Evolutionary conservation across 768 basidiomycete species (phyloP), one percentile per base, ranked within the genome.

Genomic region (Podaxis sp.): DNA sequence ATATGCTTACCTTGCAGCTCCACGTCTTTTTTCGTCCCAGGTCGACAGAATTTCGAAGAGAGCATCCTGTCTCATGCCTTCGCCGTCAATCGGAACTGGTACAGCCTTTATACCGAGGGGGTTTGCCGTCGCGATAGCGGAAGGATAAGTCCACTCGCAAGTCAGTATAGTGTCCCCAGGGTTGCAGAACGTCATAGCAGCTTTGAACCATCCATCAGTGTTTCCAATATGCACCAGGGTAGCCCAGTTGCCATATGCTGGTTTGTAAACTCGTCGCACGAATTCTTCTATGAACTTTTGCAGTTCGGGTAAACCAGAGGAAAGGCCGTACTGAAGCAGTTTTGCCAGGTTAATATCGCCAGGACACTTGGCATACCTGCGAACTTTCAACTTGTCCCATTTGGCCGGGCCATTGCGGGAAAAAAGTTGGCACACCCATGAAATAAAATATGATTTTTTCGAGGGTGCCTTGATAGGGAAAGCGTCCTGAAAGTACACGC

Each of bases 81-180:
- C 70, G 3, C 75, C 79, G 67, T 95, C 92, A 79, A 91, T 86
- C 18, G 79, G 78, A 32, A 94, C 77, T 0, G 84, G 71, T 7
- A 87, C 77, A 11, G 83, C 71, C 37, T 71, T 69, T 42, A 88
- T 70, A 28, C 77, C 77, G 62, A 65, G 69, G 10, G 81, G 80
- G 7, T 47, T 50, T 69, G 76, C 73, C 18, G 71, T 55, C 9
- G 73, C 71, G 57, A 77, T 65, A 2, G 78, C 77, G 23, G 76
- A 84, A 1, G 91, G 87, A 68, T 92, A 95, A 0, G 89, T 84
- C 87, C 87, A 94, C 68, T 91, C 91, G 61, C 80, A 79, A 10
- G 78, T 77, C 1, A 88, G 69, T 44, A 87, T 72, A 23, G 76
- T 77, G 53, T 88, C 85, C 5, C 88, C 87, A 2, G 82, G 81